phyloP scores from a whole-genome alignment of 352 stramenopile species.

The Globisporangium parvum region DNA sequence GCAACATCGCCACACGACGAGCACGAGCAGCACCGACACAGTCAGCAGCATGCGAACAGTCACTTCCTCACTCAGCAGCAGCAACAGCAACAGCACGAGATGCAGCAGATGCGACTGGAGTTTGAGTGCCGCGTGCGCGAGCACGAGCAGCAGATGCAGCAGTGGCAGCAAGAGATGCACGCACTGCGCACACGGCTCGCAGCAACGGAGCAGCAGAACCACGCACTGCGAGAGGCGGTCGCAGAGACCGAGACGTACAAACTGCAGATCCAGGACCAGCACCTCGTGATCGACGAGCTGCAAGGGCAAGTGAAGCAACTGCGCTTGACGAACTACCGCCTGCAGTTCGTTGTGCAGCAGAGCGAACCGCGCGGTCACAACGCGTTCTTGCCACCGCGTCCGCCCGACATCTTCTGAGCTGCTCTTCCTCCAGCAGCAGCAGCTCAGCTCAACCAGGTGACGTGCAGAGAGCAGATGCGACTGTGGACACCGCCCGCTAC shows the following conservation, averaged over 20 bases:
- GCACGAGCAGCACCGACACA: conserved; percentile 7
- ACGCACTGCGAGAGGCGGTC: conserved; percentile 36
- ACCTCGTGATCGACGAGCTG: conserved; percentile 61
- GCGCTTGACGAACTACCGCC: conserved; percentile 54
- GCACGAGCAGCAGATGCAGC: conserved; percentile 40
- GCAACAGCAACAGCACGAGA: conserved; percentile 21
- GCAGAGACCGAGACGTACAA: conserved; percentile 35
- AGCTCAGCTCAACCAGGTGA: too few relatives aligned
- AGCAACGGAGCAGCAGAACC: conserved; percentile 48
- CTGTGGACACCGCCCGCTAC: not conserved
- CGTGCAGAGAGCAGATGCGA: not conserved
- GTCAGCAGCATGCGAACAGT: not conserved
- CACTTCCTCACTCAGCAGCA: not conserved
- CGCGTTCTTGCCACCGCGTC: conserved; percentile 46
- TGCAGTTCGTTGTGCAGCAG: conserved; percentile 74
- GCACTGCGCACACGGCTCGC: conserved; percentile 38
- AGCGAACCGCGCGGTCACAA: conserved; percentile 37
- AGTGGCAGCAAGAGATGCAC: conserved; percentile 45
- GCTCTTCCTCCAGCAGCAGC: not conserved
- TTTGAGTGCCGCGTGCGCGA: conserved; percentile 34
- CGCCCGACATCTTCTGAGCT: conserved; percentile 62
- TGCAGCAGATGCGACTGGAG: conserved; percentile 44
- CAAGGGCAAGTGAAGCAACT: conserved; percentile 69
- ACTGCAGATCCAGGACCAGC: conserved; percentile 45
- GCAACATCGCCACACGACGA: conserved; percentile 1